Base-by-base conservation (phyloP, 177 flowering plant genomes). In the Vitis hybrid region DNA sequence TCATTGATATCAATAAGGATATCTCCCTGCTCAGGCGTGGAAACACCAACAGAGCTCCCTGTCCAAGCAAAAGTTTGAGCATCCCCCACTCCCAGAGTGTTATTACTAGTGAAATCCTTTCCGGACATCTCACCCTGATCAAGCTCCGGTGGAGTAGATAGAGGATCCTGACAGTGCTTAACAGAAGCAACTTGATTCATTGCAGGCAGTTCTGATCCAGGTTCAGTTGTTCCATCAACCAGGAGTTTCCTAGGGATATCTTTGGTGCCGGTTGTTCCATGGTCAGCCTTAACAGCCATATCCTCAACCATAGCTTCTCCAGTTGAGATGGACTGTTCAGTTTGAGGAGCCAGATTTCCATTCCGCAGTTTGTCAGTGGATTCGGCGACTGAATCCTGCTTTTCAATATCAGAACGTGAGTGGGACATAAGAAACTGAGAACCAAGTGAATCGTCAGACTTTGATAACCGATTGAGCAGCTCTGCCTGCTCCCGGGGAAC, bases 1-100 rank as follows among this genome's bases (percentile, higher is more conserved):
- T 93, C 98, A 79, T 94, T 84, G 67, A 94, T 90, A 81, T 96
- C 95, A 77, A 92, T 89, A 60, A 86, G 77, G 62, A 94, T 92
- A 75, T 91, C 97, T 51, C 86, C 90, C 49, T 77, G 82, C 80
- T 79, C 80, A 6, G 77, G 70, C 14, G 62, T 66, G 31, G 86
- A 59, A 67, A 49, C 67, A 68, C 17, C 69, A 68, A 13, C 76
- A 31, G 80, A 73, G 69, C 63, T 76, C 67, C 65, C 85, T 9
- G 73, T 70, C 85, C 76, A 69, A 51, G 80, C 22, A 70, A 78
- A 59, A 59, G 82, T 74, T 64, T 77, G 80, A 11, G 77, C 68
- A 24, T 73, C 66, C 57, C 73, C 85, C 72, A 60, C 66, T 53
- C 73, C 85, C 71, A 60, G 62, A 10, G 28, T 54, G 50, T 70